phyloP scores from a whole-genome alignment of 202 grass and related monocot genomes.

The Zizania palustris region DNA sequence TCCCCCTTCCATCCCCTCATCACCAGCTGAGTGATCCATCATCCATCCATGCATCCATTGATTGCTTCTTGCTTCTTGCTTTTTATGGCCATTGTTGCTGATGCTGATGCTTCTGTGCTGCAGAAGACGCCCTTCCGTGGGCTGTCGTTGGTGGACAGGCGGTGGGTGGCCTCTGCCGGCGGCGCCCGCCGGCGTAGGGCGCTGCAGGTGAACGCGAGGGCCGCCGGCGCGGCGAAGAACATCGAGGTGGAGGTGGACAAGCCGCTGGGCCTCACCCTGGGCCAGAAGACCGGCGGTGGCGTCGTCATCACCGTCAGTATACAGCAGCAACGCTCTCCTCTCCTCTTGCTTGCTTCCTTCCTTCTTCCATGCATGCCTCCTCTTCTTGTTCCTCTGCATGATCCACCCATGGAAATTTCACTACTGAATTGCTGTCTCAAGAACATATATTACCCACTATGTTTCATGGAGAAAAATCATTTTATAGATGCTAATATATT shows the following conservation, averaged over 20 bases:
- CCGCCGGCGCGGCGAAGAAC: constrained; percentile 68
- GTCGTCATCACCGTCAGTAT: constrained; percentile 73
- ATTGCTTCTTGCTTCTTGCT: background rate
- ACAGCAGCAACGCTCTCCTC: background rate
- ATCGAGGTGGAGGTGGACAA: constrained; percentile 97
- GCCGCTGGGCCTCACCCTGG: constrained; percentile 83
- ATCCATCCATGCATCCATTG: constrained; percentile 20
- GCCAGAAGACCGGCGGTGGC: constrained; percentile 78
- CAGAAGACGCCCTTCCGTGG: constrained; percentile 75
- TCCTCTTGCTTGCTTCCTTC: background rate
- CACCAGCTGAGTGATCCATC: constrained; percentile 41
- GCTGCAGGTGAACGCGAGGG: constrained; percentile 73
- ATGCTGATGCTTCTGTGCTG: constrained; percentile 12
- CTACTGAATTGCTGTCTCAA: background rate
- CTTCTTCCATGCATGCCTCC: background rate
- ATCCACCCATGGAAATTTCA: background rate
- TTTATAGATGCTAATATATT: too few relatives aligned
- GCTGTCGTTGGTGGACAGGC: constrained; percentile 54
- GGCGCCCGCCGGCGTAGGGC: constrained; percentile 33
- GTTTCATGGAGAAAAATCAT: constrained; percentile 17
- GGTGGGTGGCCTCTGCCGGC: constrained; percentile 28
- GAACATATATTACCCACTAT: background rate
- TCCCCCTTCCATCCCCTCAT: constrained; percentile 40
- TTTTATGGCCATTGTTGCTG: background rate
- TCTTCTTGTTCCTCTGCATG: background rate